A percentile compares a stretch with the other conserved stretches of the same genome.
phyloP scores from a whole-genome alignment of 2,329 filamentous ascomycete species.

The Apiospora rasikravindrae region DNA sequence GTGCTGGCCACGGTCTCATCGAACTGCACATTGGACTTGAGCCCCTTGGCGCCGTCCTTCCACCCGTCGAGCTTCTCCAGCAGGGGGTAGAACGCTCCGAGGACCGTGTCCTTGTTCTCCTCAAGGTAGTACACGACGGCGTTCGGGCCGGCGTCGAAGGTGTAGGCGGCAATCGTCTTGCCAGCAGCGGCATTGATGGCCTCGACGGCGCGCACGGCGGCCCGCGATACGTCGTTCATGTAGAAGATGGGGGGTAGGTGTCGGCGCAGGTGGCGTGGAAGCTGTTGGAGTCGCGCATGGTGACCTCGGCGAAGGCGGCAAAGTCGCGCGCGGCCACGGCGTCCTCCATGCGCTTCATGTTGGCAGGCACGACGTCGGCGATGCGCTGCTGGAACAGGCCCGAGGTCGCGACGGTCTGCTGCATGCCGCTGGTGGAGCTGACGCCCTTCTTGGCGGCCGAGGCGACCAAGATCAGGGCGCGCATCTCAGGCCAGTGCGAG shows the following conservation, averaged over 20 bases:
- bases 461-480: constrained; percentile 87
- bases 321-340: constrained; percentile 83
- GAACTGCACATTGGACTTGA: constrained; percentile 61
- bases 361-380: constrained; percentile 75
- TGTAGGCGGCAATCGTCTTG: constrained; percentile 87
- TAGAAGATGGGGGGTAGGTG: constrained; percentile 99
- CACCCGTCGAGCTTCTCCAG: constrained; percentile 71
- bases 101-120: constrained; percentile 73
- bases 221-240: constrained; percentile 90
- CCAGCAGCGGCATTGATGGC: constrained; percentile 82
- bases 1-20: constrained; percentile 69
- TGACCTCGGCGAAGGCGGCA: constrained; percentile 82
- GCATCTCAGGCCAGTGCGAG: constrained; percentile 94
- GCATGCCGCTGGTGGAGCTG: constrained; percentile 92
- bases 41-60: constrained; percentile 63
- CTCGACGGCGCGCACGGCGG: constrained; percentile 88
- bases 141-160: constrained; percentile 96
- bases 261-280: constrained; percentile 97
- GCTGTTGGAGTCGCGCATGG: constrained; percentile 95
- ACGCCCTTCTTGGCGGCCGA: constrained; percentile 96
- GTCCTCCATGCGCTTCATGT: constrained; percentile 85
- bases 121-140: constrained; percentile 95
- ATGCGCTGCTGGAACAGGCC: constrained; percentile 83
- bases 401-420: constrained; percentile 91
- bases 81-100: constrained; percentile 77